phyloP scores from a whole-genome alignment of 2,329 filamentous ascomycete genomes.

The Byssochlamys sp. region DNA sequence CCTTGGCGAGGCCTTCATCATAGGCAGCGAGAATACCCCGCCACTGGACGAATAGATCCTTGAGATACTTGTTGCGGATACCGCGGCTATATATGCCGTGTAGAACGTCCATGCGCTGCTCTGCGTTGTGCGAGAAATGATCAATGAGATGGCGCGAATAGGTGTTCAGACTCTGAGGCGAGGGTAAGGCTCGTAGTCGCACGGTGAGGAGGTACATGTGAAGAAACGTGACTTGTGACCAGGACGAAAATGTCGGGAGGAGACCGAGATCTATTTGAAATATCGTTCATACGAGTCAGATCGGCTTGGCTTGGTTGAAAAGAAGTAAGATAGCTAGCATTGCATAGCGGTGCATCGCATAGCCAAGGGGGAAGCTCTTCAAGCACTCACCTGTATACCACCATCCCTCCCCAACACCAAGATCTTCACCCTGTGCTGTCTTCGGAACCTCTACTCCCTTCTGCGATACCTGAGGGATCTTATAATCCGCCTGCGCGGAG shows the following conservation, averaged over 20 bases:
- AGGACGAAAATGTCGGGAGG: slow-evolving; percentile 80
- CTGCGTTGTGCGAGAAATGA: slow-evolving; percentile 65
- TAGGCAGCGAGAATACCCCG: slow-evolving; percentile 68
- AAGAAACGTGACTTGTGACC: slow-evolving; percentile 91
- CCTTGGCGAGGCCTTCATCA: slow-evolving; percentile 38
- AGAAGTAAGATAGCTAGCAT: neutral
- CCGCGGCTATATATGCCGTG: slow-evolving; percentile 43
- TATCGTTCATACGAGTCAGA: neutral
- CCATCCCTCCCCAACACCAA: slow-evolving; percentile 63
- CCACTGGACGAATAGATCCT: slow-evolving; percentile 91
- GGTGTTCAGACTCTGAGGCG: slow-evolving; percentile 55
- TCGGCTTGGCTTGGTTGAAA: neutral
- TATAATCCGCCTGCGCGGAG: slow-evolving; percentile 63
- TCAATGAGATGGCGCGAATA: slow-evolving; percentile 89
- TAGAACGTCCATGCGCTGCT: slow-evolving; percentile 56
- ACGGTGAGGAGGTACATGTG: slow-evolving; percentile 89
- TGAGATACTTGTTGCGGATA: slow-evolving; percentile 55
- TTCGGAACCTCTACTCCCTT: slow-evolving; percentile 59
- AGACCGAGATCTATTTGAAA: slow-evolving; percentile 58
- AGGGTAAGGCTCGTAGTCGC: slow-evolving; percentile 65
- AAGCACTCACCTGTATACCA: slow-evolving; percentile 68
- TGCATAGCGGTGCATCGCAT: neutral
- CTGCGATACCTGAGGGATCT: slow-evolving; percentile 57
- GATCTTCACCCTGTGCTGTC: slow-evolving; percentile 68
- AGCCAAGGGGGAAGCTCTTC: neutral